Base-by-base conservation (phyloP, 139 green algal species). In the Auxenochlorella pyrenoidosa region DNA sequence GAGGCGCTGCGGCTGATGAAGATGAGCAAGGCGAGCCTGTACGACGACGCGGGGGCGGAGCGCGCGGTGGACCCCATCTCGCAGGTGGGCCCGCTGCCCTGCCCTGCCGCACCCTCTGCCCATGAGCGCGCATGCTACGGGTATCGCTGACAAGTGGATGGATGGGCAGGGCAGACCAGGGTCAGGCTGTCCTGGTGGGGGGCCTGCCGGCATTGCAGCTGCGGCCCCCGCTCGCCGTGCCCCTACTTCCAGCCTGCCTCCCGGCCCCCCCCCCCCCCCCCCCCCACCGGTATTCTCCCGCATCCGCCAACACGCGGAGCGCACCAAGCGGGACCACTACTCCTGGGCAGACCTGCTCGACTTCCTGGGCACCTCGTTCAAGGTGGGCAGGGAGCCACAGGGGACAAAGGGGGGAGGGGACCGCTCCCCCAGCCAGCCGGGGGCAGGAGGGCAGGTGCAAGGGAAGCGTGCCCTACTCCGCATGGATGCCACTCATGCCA, bases 1-100 rank as follows among this genome's bases (percentile, higher is more conserved):
- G 98, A 99, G 90, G 95, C 98, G 34, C 93, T 99, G 80, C 89
- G 95, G 47, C 94, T 99, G 72, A 98, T 99, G 93, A 92, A 94
- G 19, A 95, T 95, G 92, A 97, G 90, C 89, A 99, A 99, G 92
- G 86, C 94, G n/a, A 94, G 86, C 21, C 90, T 98, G 79, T 89
- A 91, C 34, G 91, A 95, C 18, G 92, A 93, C 38, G 80, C 51
- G 15, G 75, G 38, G 28, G 73, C 28, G 18, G 79, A 75, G 43
- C 59, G 77, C 6, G 83, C 84, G 51, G 59, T 47, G 36, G 91
- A 94, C 82, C 89, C 91, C 65, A 83, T 94, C 41, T 89, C 84
- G 22, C 66, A 79, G 54, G 75, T 86, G 66, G 2, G 70, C 8
- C 1, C 6, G 72, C 10, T 26, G 68, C 22, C 59, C 30, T 40